Base-by-base conservation (phyloP, 148 eudicot species). In the Cornus controversa region DNA sequence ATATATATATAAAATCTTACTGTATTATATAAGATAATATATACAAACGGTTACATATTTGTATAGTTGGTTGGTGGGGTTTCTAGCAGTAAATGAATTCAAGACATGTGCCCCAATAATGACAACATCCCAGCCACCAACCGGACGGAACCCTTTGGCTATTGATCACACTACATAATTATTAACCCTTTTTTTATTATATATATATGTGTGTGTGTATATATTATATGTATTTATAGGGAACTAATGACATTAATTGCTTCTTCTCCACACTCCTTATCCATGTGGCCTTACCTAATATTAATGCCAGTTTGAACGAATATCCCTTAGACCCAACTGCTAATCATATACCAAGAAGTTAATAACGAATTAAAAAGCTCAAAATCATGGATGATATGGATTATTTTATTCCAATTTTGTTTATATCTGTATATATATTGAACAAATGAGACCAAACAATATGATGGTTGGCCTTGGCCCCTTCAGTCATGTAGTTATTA, bases 91-190 rank as follows among this genome's bases (percentile, higher is more conserved):
- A 71, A 63, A 78, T 45, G 72, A 53, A 67, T 50, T 72, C 26
- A 67, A 68, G 74, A 47, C 70, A 73, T 77, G 81, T 77, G 68
- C 60, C 78, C 77, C 75, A 69, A 80, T 81, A 77, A 77, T 82
- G 70, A 63, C 26, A 73, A 73, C 78, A 29, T 53, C 64, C 24
- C 69, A 58, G 57, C 68, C 58, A 81, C 83, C 75, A 76, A 8
- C n/a, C 18, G 8, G 58, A 63, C n/a, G 34, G 0, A 73, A 15
- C 75, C 65, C 62, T 54, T 73, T 31, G 67, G 16, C 13, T 60
- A 72, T 54, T 37, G 22, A 15, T 71, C 74, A 26, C 74, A 50
- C 31, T 67, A 37, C 23, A 57, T 72, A 23, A 71, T 71, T 47
- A 14, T 71, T 47, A 71, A 24, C 8, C 5, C 8, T 54, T 42